Conservation (phyloP, 257 asterid species). For the Catharanthus roseus region DNA sequence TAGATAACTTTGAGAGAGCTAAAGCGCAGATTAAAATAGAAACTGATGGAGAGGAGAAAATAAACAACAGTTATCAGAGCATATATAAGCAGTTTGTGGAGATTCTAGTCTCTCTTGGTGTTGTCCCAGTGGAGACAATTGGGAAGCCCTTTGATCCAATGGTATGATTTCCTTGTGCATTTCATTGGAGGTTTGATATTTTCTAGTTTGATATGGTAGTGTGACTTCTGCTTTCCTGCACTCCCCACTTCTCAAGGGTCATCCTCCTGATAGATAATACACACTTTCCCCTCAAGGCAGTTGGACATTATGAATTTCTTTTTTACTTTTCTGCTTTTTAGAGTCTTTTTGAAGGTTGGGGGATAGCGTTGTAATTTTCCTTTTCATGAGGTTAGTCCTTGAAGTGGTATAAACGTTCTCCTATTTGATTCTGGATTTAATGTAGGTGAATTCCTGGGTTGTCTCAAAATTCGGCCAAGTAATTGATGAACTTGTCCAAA, state of each 20-base stretch:
- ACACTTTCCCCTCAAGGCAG: neutral
- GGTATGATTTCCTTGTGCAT: slow-evolving; percentile 37
- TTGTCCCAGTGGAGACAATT: slow-evolving; percentile 53
- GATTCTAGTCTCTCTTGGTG: slow-evolving; percentile 66
- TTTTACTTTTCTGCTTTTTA: neutral
- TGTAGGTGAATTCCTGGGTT: slow-evolving; percentile 73
- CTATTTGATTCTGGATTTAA: slow-evolving; percentile 37
- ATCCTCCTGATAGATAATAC: neutral
- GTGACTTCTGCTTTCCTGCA: neutral
- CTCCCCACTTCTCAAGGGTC: neutral
- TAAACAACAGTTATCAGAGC: slow-evolving; percentile 63
- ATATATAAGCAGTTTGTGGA: slow-evolving; percentile 77
- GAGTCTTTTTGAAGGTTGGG: neutral
- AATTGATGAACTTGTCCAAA: slow-evolving; percentile 46
- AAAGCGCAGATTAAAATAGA: slow-evolving; percentile 65
- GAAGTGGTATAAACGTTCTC: slow-evolving; percentile 23
- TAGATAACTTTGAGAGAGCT: slow-evolving; percentile 89
- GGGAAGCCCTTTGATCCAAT: slow-evolving; percentile 73
- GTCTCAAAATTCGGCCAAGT: slow-evolving; percentile 64
- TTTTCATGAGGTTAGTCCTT: neutral
- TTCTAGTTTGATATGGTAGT: neutral
- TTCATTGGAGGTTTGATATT: neutral
- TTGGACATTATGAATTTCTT: neutral
- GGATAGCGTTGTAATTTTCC: neutral
- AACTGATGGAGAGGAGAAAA: slow-evolving; percentile 76